Evolutionary conservation across 2,329 filamentous ascomycete genomes (phyloP).

Genomic region (Calonectria leucothoes): DNA sequence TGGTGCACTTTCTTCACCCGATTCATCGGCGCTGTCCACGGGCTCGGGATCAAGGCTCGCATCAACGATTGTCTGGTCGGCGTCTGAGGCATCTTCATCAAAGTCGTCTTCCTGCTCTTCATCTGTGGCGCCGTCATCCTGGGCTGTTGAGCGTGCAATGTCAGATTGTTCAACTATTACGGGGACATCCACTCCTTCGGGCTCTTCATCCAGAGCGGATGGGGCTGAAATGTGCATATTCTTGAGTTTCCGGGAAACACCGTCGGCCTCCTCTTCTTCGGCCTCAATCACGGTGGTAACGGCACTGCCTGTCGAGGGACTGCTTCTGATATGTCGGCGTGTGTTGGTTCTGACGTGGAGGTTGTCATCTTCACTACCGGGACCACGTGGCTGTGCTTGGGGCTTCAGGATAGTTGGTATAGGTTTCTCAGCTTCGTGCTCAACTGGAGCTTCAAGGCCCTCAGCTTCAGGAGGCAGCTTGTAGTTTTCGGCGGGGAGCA

Average conservation of each 20-base stretch:
- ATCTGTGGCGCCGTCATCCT: background rate
- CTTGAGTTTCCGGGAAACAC: constrained; percentile 59
- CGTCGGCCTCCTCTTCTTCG: constrained; percentile 76
- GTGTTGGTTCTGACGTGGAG: constrained; percentile 75
- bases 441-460: constrained; percentile 71
- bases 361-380: constrained; percentile 59
- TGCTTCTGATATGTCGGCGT: constrained; percentile 83
- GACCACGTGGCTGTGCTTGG: constrained; percentile 42
- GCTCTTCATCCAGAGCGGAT: constrained; percentile 70
- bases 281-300: constrained; percentile 87
- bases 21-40: constrained; percentile 14
- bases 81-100: constrained; percentile 29
- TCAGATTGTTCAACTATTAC: constrained; percentile 54
- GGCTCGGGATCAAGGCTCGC: constrained; percentile 39
- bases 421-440: constrained; percentile 55
- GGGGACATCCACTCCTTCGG: constrained; percentile 54
- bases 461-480: constrained; percentile 95
- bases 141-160: constrained; percentile 30
- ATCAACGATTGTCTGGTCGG: constrained; percentile 41
- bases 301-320: constrained; percentile 80
- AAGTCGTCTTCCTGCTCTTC: constrained; percentile 28
- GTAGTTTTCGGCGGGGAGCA: constrained; percentile 94
- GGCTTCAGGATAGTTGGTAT: constrained; percentile 52
- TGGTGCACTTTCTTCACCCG: constrained; percentile 13
- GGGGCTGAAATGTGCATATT: constrained; percentile 59